Evolutionary conservation across 495 filamentous ascomycete species (phyloP), one percentile per base, ranked within the genome.

Genomic region (Trichocladium uniseriatum): DNA sequence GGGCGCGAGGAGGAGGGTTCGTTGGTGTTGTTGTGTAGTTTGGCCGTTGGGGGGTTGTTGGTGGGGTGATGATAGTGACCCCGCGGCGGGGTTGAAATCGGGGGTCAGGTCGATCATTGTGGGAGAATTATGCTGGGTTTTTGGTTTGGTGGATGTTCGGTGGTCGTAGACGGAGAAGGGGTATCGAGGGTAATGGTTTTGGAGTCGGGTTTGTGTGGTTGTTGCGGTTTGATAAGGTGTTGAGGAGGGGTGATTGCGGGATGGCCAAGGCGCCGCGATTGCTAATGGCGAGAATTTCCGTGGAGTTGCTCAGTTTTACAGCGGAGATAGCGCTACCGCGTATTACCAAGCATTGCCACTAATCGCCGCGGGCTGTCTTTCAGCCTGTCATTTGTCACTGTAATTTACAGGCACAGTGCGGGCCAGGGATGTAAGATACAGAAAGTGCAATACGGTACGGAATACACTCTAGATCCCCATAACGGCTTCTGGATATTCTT

Each of bases 1-100:
- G 13, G 75, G 76, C 10, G 76, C 75, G 37, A 79, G 67, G 29
- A 78, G 70, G 38, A 79, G 73, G 11, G 75, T 78, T 55, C 76
- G 68, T 41, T 58, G 54, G 3, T 31, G 29, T 1, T 18, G 43
- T 7, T 28, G 21, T 13, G 22, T 29, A 21, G 7, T 3, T 7
- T 19, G 21, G 28, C 11, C 20, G 40, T 20, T 27, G 24, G 24
- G 8, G 8, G 24, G 20, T 18, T 18, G 49, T 5, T 32, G 36
- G 43, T 22, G 48, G 38, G n/a, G 52, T 43, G 28, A 48, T 32
- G 34, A 41, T 11, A 13, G 39, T 28, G 43, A 10, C 7, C 2
- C 2, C 9, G 45, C 28, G 55, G 52, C 6, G 51, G 50, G 48
- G 62, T 57, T 38, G 43, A 67, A 60, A 42, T 67, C 64, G 38